phyloP scores from a whole-genome alignment of 1,284 basidiomycete species.

The Boletus mariae region DNA sequence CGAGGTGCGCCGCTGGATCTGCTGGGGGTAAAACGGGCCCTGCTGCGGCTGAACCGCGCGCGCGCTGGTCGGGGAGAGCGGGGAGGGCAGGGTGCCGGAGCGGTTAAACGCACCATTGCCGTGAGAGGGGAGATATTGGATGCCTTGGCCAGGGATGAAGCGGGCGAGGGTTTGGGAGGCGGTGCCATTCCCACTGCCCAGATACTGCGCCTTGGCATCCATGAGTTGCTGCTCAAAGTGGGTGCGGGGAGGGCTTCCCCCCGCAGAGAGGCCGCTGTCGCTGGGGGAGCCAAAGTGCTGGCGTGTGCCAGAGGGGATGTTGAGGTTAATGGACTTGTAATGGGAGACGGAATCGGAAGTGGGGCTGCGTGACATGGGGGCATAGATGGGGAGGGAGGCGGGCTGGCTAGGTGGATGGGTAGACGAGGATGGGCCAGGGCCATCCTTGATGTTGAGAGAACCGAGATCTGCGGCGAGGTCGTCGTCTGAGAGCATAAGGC shows the following conservation, averaged over 20 bases:
- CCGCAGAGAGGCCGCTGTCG: constrained; percentile 46
- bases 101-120: constrained; percentile 35
- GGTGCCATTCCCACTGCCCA: constrained; percentile 25
- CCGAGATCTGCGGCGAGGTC: constrained; percentile 73
- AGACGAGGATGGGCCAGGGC: constrained; percentile 41
- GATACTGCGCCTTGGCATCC: constrained; percentile 35
- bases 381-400: constrained; percentile 66
- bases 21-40: constrained; percentile 30
- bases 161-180: constrained; percentile 43
- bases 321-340: constrained; percentile 56
- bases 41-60: constrained; percentile 43
- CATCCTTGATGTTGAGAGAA: constrained; percentile 57
- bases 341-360: constrained; percentile 51
- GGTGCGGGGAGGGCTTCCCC: constrained; percentile 38
- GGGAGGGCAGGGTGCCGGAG: constrained; percentile 35
- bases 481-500: constrained; percentile 71
- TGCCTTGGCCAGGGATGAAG: constrained; percentile 61
- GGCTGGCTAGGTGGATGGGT: constrained; percentile 53
- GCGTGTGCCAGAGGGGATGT: constrained; percentile 43
- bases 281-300: constrained; percentile 57
- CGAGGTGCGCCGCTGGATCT: constrained; percentile 48
- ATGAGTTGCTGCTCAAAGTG: constrained; percentile 42
- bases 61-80: constrained; percentile 44
- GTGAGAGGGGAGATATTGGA: constrained; percentile 53
- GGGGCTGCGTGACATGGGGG: constrained; percentile 63